Conservation (phyloP, 116 monocot species). For the Thalassia testudinum region DNA sequence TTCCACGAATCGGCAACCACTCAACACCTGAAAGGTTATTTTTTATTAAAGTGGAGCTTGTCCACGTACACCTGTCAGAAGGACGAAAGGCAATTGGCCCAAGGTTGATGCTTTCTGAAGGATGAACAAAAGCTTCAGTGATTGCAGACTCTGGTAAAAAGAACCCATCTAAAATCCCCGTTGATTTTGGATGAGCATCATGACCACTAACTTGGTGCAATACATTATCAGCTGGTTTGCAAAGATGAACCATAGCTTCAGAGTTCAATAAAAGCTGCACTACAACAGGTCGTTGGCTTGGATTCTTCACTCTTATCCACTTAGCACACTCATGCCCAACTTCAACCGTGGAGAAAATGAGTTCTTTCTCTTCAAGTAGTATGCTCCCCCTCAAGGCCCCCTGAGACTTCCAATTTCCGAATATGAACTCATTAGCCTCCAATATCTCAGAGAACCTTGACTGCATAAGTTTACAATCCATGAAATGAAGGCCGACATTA, state of each 20-base stretch:
- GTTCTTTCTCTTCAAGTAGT: slow-evolving; percentile 46
- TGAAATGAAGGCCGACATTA: background rate
- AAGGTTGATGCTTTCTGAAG: slow-evolving; percentile 34
- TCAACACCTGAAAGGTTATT: slow-evolving; percentile 80
- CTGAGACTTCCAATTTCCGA: slow-evolving; percentile 64
- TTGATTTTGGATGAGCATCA: slow-evolving; percentile 12
- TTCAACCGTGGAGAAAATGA: slow-evolving; percentile 58
- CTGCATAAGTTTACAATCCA: slow-evolving; percentile 16
- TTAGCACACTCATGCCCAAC: slow-evolving; percentile 38
- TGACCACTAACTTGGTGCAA: slow-evolving; percentile 12
- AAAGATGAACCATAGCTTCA: slow-evolving; percentile 35
- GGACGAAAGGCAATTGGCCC: slow-evolving; percentile 73
- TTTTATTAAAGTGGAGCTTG: slow-evolving; percentile 59
- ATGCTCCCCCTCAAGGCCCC: slow-evolving; percentile 29
- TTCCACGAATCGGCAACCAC: slow-evolving; percentile 51
- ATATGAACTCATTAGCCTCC: slow-evolving; percentile 41
- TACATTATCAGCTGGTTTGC: slow-evolving; percentile 32
- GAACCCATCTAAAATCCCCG: slow-evolving; percentile 39
- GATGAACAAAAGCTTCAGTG: slow-evolving; percentile 44
- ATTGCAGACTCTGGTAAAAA: slow-evolving; percentile 35
- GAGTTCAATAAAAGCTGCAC: slow-evolving; percentile 72
- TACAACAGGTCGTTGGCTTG: slow-evolving; percentile 37
- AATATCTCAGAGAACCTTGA: slow-evolving; percentile 11
- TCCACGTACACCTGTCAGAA: slow-evolving; percentile 68
- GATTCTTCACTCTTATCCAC: slow-evolving; percentile 64